Evolutionary conservation across 2,329 filamentous ascomycete genomes (phyloP).

Genomic region (Epichloe coenophiala): DNA sequence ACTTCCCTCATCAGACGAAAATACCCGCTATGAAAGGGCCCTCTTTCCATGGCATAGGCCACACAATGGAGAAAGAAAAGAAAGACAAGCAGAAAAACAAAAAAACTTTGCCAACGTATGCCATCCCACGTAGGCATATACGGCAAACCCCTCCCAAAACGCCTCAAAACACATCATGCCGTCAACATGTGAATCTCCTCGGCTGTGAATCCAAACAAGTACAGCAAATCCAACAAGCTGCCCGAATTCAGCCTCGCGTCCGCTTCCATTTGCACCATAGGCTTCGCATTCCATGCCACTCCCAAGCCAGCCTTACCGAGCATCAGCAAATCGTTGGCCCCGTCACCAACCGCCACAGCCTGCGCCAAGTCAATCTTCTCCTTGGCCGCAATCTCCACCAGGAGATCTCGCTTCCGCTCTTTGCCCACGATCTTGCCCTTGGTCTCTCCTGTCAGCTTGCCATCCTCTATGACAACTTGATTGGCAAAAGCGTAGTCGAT

Average conservation of each 20-base stretch:
- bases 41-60: neutral
- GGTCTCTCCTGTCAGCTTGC: slow-evolving; percentile 57
- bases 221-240: slow-evolving; percentile 57
- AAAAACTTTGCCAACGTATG: neutral
- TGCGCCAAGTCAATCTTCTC: slow-evolving; percentile 54
- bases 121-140: neutral
- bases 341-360: slow-evolving; percentile 65
- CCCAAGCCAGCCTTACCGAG: slow-evolving; percentile 62
- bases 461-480: slow-evolving; percentile 53
- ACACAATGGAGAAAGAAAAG: neutral
- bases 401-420: slow-evolving; percentile 58
- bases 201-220: slow-evolving; percentile 57
- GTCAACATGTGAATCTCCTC: slow-evolving; percentile 35
- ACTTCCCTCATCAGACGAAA: neutral
- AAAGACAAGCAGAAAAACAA: neutral
- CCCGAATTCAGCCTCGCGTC: slow-evolving; percentile 58
- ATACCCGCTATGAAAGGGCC: neutral
- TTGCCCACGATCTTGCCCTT: slow-evolving; percentile 61
- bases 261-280: slow-evolving; percentile 65
- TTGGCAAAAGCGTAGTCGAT: slow-evolving; percentile 87
- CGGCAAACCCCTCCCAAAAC: neutral
- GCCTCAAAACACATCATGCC: neutral
- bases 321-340: slow-evolving; percentile 74
- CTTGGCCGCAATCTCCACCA: slow-evolving; percentile 55
- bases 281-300: slow-evolving; percentile 76